Conservation (phyloP, 371 early-diverging fungal genomes). For the Lichtheimia corymbifera region DNA sequence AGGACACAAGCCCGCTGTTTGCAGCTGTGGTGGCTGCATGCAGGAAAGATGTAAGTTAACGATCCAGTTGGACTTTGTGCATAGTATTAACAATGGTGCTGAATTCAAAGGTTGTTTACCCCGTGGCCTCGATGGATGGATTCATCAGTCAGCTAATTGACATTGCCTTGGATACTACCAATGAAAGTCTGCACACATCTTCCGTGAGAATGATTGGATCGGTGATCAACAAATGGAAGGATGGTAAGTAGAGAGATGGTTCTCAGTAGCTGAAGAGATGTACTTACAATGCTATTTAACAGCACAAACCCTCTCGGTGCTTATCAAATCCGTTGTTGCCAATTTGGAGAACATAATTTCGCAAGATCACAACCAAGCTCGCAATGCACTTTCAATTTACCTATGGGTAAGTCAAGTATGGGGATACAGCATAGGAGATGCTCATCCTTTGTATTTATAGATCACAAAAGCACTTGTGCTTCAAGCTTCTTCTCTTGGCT, state of each 20-base stretch:
- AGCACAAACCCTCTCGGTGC: neutral
- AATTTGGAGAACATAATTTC: constrained; percentile 26
- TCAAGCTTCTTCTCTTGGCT: constrained; percentile 53
- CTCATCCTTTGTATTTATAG: constrained; percentile 28
- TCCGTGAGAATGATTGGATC: constrained; percentile 58
- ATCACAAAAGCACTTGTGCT: constrained; percentile 67
- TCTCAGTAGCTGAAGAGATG: neutral
- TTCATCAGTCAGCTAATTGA: constrained; percentile 51
- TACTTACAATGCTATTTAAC: too few species aligned
- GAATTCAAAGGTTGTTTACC: constrained; percentile 38
- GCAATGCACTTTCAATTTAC: constrained; percentile 35
- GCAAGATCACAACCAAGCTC: constrained; percentile 12
- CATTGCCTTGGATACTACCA: constrained; percentile 43
- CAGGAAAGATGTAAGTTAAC: constrained; percentile 53
- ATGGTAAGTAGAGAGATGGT: constrained; percentile 29
- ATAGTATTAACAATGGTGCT: neutral
- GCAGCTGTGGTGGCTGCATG: constrained; percentile 57
- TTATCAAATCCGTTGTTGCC: neutral
- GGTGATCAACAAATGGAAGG: constrained; percentile 61
- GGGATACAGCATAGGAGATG: neutral
- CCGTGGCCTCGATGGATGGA: constrained; percentile 48
- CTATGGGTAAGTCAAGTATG: constrained; percentile 31
- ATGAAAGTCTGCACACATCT: constrained; percentile 37
- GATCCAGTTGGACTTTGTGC: neutral
- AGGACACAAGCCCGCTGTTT: constrained; percentile 49